Conservation (phyloP, 192 early-diverging fungal genomes). For the Entomortierella lignicola region DNA sequence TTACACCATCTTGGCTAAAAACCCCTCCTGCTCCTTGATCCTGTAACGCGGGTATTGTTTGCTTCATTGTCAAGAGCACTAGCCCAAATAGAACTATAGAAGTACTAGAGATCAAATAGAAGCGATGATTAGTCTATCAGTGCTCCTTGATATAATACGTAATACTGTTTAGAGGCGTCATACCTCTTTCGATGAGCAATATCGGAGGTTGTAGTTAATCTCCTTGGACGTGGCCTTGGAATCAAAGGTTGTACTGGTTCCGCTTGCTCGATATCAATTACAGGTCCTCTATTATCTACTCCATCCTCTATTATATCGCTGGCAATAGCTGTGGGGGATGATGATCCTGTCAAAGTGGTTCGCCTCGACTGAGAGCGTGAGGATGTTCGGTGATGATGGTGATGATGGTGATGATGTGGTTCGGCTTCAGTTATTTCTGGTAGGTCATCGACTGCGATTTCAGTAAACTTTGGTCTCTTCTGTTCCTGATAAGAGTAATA, state of each 20-base stretch:
- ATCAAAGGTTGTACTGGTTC: slow-evolving; percentile 17
- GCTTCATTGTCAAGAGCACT: slow-evolving; percentile 30
- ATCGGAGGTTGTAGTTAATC: slow-evolving; percentile 28
- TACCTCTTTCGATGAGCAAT: slow-evolving; percentile 47
- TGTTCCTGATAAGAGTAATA: slow-evolving; percentile 50
- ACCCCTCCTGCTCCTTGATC: neutral
- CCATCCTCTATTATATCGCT: neutral
- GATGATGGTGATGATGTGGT: slow-evolving; percentile 9
- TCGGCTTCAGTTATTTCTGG: slow-evolving; percentile 22
- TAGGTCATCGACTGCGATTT: slow-evolving; percentile 15
- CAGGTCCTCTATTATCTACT: neutral
- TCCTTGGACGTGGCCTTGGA: slow-evolving; percentile 16
- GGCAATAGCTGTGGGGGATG: neutral
- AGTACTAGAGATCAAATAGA: slow-evolving; percentile 16
- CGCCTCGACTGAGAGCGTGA: slow-evolving; percentile 8
- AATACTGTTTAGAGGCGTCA: neutral
- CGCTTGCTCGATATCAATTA: neutral
- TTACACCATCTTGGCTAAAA: neutral
- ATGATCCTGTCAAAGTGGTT: neutral
- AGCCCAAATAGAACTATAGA: slow-evolving; percentile 47
- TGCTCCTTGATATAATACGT: neutral
- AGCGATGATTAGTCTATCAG: neutral
- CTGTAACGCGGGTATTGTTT: slow-evolving; percentile 23
- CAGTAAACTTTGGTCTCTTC: slow-evolving; percentile 1
- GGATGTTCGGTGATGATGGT: slow-evolving; percentile 10